phyloP scores from a whole-genome alignment of 2,329 filamentous ascomycete genomes.

The Laburnicola sp. region DNA sequence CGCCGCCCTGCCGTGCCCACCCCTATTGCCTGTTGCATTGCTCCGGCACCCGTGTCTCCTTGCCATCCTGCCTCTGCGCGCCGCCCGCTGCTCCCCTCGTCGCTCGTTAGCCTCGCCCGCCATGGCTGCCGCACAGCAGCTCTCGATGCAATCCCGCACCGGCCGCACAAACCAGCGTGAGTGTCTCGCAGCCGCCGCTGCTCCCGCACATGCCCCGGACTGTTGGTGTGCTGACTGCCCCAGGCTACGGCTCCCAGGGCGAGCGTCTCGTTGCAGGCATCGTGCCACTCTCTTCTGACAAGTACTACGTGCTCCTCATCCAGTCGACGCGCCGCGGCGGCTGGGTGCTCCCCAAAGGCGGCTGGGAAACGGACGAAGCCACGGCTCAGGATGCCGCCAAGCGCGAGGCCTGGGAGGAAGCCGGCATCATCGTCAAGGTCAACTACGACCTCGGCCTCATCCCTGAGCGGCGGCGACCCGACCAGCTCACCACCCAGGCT shows the following conservation, averaged over 20 bases:
- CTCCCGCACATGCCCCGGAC: not conserved
- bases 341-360: slow-evolving; percentile 97
- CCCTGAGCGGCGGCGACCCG: slow-evolving; percentile 69
- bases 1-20: slow-evolving; percentile 9
- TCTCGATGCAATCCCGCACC: slow-evolving; percentile 67
- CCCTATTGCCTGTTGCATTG: not conserved
- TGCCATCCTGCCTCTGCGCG: slow-evolving; percentile 1
- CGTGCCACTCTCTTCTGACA: slow-evolving; percentile 84
- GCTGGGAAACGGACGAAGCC: slow-evolving; percentile 93
- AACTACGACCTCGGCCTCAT: slow-evolving; percentile 86
- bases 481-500: slow-evolving; percentile 58
- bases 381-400: slow-evolving; percentile 80
- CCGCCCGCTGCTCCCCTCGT: slow-evolving; percentile 14
- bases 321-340: slow-evolving; percentile 87
- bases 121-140: slow-evolving; percentile 52
- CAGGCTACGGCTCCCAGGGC: slow-evolving; percentile 89
- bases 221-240: slow-evolving; percentile 20
- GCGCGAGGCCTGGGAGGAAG: slow-evolving; percentile 97
- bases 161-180: slow-evolving; percentile 81
- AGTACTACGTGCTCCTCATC: slow-evolving; percentile 86
- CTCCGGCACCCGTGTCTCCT: not conserved
- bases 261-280: slow-evolving; percentile 94
- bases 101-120: slow-evolving; percentile 11
- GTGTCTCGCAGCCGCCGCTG: slow-evolving; percentile 45
- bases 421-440: slow-evolving; percentile 84